Evolutionary conservation across 176 grass and related monocot species (phyloP).

Genomic region (Tillandsia fasciculata): DNA sequence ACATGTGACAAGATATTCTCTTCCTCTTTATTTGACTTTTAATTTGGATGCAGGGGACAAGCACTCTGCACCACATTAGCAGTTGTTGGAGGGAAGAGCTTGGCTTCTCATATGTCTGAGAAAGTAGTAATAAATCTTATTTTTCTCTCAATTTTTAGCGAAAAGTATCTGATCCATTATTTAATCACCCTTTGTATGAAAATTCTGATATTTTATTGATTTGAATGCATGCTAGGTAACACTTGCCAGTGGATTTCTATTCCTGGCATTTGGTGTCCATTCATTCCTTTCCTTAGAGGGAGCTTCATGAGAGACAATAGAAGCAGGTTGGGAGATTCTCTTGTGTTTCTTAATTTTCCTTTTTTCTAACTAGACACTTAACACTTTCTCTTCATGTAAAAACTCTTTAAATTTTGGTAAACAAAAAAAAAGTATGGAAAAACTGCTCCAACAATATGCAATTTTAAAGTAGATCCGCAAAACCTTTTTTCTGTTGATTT

Average conservation of each 20-base stretch:
- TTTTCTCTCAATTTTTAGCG: background rate
- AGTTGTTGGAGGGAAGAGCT: constrained; percentile 84
- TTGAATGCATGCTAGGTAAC: background rate
- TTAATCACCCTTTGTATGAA: too few relatives aligned
- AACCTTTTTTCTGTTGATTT: too few relatives aligned
- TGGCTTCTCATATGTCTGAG: constrained; percentile 96
- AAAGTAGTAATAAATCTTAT: constrained; percentile 44
- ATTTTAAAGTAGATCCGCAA: too few relatives aligned
- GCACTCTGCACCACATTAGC: constrained; percentile 86
- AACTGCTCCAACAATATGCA: too few relatives aligned
- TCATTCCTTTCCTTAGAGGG: background rate
- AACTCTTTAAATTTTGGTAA: too few relatives aligned
- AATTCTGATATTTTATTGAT: too few relatives aligned
- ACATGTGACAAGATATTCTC: background rate
- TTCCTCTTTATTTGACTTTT: constrained; percentile 7
- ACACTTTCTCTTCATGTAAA: too few relatives aligned
- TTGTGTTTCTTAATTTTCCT: too few relatives aligned
- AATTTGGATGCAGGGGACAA: constrained; percentile 46
- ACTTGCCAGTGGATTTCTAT: background rate
- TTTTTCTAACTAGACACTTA: too few relatives aligned
- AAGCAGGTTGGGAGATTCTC: too few relatives aligned
- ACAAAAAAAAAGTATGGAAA: too few relatives aligned
- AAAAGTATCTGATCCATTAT: too few relatives aligned
- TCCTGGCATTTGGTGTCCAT: background rate
- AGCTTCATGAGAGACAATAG: background rate